phyloP scores from a whole-genome alignment of 2,329 filamentous ascomycete genomes.

The Sarocladium kiliense region DNA sequence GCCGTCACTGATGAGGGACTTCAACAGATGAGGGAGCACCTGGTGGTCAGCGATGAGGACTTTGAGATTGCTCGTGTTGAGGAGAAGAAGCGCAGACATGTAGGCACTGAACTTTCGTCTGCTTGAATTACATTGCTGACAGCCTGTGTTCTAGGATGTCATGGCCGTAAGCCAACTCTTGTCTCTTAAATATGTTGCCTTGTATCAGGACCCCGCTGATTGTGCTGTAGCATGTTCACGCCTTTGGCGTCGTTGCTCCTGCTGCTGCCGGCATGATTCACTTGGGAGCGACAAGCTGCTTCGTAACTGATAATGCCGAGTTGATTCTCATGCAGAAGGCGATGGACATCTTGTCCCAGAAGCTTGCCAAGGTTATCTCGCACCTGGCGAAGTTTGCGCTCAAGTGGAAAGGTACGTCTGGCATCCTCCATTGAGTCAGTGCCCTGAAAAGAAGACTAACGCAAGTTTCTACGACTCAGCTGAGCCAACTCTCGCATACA shows the following conservation, averaged over 20 bases:
- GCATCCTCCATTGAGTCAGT: slow-evolving; percentile 21
- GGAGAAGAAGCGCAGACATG: slow-evolving; percentile 65
- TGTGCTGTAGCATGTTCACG: slow-evolving; percentile 54
- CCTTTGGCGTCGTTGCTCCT: slow-evolving; percentile 68
- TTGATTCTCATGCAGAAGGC: slow-evolving; percentile 62
- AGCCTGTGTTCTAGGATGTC: slow-evolving; percentile 31
- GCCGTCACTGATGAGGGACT: slow-evolving; percentile 69
- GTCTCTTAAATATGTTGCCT: not conserved
- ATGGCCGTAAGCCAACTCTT: slow-evolving; percentile 47
- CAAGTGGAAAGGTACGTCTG: slow-evolving; percentile 52
- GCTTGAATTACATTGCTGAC: slow-evolving; percentile 22
- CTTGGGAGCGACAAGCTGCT: slow-evolving; percentile 40
- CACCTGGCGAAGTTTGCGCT: slow-evolving; percentile 70
- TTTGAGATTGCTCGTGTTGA: slow-evolving; percentile 71
- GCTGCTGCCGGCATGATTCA: slow-evolving; percentile 82
- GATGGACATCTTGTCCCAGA: slow-evolving; percentile 69
- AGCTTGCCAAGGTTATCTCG: slow-evolving; percentile 71
- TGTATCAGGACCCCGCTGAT: not conserved
- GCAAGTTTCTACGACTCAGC: slow-evolving; percentile 1
- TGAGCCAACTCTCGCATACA: slow-evolving; percentile 70
- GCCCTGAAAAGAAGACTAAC: not conserved
- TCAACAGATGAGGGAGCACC: slow-evolving; percentile 67
- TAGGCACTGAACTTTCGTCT: slow-evolving; percentile 11
- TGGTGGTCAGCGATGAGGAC: slow-evolving; percentile 71
- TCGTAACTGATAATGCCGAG: slow-evolving; percentile 66